Evolutionary conservation across 2,329 filamentous ascomycete genomes (phyloP).

Genomic region (Aspergillus vadensis): DNA sequence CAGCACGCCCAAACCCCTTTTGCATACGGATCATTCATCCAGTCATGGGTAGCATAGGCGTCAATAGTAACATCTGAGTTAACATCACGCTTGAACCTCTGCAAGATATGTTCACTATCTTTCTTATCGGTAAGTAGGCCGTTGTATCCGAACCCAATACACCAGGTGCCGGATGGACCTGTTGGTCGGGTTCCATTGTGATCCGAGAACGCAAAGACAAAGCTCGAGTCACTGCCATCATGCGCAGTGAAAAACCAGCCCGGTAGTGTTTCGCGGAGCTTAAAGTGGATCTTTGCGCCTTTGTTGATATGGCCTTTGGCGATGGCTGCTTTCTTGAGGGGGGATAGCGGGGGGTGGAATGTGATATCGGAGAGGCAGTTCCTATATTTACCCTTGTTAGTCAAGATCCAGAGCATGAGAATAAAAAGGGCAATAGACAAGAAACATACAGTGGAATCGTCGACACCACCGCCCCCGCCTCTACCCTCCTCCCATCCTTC

Average conservation of each 20-base stretch:
- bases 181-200: constrained; percentile 20
- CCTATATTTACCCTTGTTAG: neutral
- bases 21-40: constrained; percentile 33
- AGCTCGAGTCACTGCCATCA: constrained; percentile 10
- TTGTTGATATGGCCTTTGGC: constrained; percentile 31
- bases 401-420: too few species aligned
- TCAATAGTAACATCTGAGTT: constrained; percentile 6
- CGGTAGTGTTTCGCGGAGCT: constrained; percentile 12
- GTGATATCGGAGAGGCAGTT: constrained; percentile 19
- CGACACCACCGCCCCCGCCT: neutral
- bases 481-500: neutral
- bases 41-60: constrained; percentile 27
- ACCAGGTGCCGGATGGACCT: constrained; percentile 18
- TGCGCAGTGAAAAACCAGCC: constrained; percentile 18
- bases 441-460: constrained; percentile 10
- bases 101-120: constrained; percentile 13
- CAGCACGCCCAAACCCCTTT: constrained; percentile 32
- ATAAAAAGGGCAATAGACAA: neutral
- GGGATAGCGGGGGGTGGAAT: constrained; percentile 31
- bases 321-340: constrained; percentile 28
- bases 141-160: constrained; percentile 25
- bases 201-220: constrained; percentile 24
- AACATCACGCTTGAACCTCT: constrained; percentile 10
- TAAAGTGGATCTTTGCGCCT: constrained; percentile 33
- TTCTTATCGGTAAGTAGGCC: constrained; percentile 15